Percentiles rank a stretch among this genome's conserved stretches.
phyloP scores from a whole-genome alignment of 2,329 filamentous ascomycete species.

The Cladosporium sp. region DNA sequence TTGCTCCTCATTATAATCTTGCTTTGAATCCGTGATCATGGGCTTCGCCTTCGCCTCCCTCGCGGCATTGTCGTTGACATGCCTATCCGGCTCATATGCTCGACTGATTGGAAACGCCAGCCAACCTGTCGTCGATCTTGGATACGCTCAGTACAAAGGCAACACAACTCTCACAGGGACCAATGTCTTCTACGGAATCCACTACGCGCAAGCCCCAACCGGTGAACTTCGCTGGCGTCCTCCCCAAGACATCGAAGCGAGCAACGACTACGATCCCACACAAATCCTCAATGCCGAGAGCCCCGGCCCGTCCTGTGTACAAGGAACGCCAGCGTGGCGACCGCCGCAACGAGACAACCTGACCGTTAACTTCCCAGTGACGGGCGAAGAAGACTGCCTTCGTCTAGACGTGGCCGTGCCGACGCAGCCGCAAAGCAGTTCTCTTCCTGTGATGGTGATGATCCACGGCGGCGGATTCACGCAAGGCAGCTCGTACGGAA shows the following conservation, averaged over 20 bases:
- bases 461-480: conserved; percentile 43
- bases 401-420: conserved; percentile 44
- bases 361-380: conserved; percentile 9
- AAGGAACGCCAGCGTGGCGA: conserved; percentile 26
- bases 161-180: conserved; percentile 12
- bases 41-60: not conserved
- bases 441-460: conserved; percentile 36
- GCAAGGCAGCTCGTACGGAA: conserved; percentile 27
- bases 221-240: conserved; percentile 36
- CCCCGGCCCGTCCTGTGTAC: conserved; percentile 31
- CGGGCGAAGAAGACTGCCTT: conserved; percentile 41
- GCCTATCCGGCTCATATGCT: not conserved
- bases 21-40: not conserved
- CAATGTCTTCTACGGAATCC: conserved; percentile 25
- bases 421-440: conserved; percentile 30
- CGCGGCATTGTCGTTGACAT: not conserved
- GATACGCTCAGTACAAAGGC: conserved; percentile 18
- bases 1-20: no score
- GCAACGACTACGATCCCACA: conserved; percentile 25
- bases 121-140: conserved; percentile 8
- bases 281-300: conserved; percentile 31
- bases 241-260: conserved; percentile 31
- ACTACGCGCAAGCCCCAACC: conserved; percentile 33
- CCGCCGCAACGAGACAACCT: conserved; percentile 18
- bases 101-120: conserved; percentile 11